Percentiles rank a stretch among this genome's conserved stretches.
These are phyloP conservation scores for Penstemon davidsonii DNA, from an alignment of 257 asterid species.

Conservation along the genomic window DNA sequence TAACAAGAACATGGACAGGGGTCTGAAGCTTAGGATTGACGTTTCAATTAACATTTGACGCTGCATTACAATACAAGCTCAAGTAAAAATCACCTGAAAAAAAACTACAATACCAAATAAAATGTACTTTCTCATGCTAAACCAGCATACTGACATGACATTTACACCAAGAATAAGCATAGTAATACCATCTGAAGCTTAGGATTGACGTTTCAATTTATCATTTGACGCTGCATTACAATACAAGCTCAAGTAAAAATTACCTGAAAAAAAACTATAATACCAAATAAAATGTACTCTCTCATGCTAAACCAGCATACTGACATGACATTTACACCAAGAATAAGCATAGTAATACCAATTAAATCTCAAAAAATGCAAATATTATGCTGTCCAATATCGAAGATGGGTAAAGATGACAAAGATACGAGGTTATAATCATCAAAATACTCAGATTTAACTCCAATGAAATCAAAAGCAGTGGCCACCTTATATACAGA, in stretches of 20 bases:
- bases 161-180: conserved; percentile 7
- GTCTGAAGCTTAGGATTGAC: background rate
- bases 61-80: conserved; percentile 8
- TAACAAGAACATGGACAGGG: conserved; percentile 10
- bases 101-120: background rate
- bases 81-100: background rate
- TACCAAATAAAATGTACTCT: background rate
- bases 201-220: too few relatives aligned
- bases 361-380: background rate
- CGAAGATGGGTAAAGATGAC: background rate
- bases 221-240: conserved; percentile 13
- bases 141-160: conserved; percentile 5
- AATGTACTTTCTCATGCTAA: background rate
- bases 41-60: background rate
- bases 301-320: conserved; percentile 1
- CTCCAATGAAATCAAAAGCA: background rate
- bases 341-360: background rate
- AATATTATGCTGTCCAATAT: background rate
- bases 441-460: background rate
- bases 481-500: background rate
- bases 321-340: conserved; percentile 5
- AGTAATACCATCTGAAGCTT: background rate
- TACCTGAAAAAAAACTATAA: too few relatives aligned
- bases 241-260: background rate
- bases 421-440: conserved; percentile 13